Base-by-base conservation (phyloP, 345 rosid species). In the Populus nigra region DNA sequence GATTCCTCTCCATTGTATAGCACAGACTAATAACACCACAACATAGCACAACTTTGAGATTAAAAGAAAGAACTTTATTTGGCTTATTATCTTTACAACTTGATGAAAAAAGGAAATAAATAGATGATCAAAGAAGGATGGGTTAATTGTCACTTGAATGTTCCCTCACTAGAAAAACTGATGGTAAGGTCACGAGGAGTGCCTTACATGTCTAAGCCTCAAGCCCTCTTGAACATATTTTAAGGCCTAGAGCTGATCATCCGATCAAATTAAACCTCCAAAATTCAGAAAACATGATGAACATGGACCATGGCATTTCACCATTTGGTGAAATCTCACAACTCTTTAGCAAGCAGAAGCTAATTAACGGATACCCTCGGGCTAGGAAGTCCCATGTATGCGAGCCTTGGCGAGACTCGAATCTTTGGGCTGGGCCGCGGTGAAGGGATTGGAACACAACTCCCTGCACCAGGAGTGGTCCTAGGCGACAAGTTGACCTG, bases 401-500 rank as follows among this genome's bases (percentile, higher is more conserved):
- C 81, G 33, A 87, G 90, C 74, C 87, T 82, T 36, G 90, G 88
- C 2, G 88, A 87, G 73, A 87, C 77, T 5, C 84, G 79, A 41
- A 85, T 80, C 75, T 43, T 78, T 2, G 87, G 88, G 80, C 87
- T 85, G 1, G 90, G 90, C 59, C 90, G 53, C 3, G 90, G 88
- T 4, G 90, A 87, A 31, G 85, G 88, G 72, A 88, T 82, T 17
- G 90, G 88, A 9, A 65, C 62, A 25, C 45, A 13, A 47, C 35
- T 72, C 47, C 71, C 82, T 20, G 74, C 16, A 67, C 80, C 83
- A 15, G 90, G 81, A 22, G 70, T 61, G 70, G 62, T 73, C 63
- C 86, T 82, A 12, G 93, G 93, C 23, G 93, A 89, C 13, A 91
- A 72, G 69, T 83, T 87, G 83, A 91, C 88, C 76, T 91, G 91